Base-by-base conservation (phyloP, 2,329 filamentous ascomycete species). In the Hymenoscyphus scutula region DNA sequence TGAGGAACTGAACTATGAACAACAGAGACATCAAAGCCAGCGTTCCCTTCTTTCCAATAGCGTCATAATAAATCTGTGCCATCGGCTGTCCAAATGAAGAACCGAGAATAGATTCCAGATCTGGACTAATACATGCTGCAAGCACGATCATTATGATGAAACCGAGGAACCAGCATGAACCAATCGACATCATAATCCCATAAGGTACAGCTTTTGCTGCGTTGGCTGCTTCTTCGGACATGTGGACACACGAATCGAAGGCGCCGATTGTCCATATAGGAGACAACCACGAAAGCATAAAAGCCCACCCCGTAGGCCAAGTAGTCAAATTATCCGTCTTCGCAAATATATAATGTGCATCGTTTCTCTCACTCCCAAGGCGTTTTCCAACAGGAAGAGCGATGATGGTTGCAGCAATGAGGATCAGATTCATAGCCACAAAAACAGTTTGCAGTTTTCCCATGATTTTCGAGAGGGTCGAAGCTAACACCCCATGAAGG, bases 231-330 rank as follows among this genome's bases (percentile, higher is more conserved):
- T 87, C 84, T 72, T 87, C 84, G 51, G 79, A 81, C 78, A 87
- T 85, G 66, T 86, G 82, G 7, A 83, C 82, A 60, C 82, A 85
- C 1, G 79, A 80, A 68, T 86, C 83, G 64, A 86, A 86, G 1
- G 77, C 79, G n/a, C 77, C 77, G 41, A 82, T 82, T 0, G 83
- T 84, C 85, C 85, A 88, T 64, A 88, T 87, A 0, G 85, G 85
- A 32, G 78, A 79, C 23, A 88, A 75, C 82, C 84, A 87, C 0
- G 82, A 76, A 1, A 87, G 74, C 76, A 88, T 84, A 67, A 87
- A 87, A 0, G 81, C 76, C 81, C 82, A 84, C 0, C 82, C 81
- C 0, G 76, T 77, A 3, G 82, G 81, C 82, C 85, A 88, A 0
- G 80, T 80, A 0, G 83, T 85, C 1, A 83, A 73, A 67, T 88